Evolutionary conservation across 75 land plant genomes (phyloP).

Genomic region (Pinus taeda): DNA sequence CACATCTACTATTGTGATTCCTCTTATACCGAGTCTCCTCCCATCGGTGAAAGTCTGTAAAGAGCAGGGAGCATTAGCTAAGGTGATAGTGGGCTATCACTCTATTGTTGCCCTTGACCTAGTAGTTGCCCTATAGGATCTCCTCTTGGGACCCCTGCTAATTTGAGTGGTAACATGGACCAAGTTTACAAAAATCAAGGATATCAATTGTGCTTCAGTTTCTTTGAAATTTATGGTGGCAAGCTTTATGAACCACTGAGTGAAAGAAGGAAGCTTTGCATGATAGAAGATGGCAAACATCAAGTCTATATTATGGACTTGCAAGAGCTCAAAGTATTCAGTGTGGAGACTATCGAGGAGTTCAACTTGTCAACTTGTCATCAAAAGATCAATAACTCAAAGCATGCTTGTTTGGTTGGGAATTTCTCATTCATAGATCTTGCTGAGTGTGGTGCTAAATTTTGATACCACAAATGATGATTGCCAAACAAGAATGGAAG

Average conservation of each 20-base stretch:
- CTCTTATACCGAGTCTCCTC: no score
- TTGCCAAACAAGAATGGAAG: constrained; percentile 97
- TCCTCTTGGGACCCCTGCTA: no score
- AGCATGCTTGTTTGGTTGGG: constrained; percentile 64
- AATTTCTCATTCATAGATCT: constrained; percentile 96
- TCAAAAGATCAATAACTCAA: constrained; percentile 62
- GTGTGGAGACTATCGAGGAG: constrained; percentile 66
- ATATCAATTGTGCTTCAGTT: constrained; percentile 88
- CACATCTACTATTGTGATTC: not conserved
- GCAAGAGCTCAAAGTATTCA: constrained; percentile 72
- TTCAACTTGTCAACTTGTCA: constrained; percentile 85
- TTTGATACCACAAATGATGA: constrained; percentile 98
- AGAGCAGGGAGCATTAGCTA: no score
- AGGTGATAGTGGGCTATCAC: no score
- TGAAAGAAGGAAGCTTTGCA: constrained; percentile 92
- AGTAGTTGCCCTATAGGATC: no score
- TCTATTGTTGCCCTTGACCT: no score
- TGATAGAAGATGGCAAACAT: constrained; percentile 87
- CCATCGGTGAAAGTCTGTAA: no score
- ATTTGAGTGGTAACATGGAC: constrained; percentile 32
- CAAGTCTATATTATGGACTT: constrained; percentile 88
- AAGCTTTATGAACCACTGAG: constrained; percentile 95
- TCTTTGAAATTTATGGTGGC: constrained; percentile 99
- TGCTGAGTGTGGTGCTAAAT: constrained; percentile 99
- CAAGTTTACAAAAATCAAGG: constrained; percentile 79